Evolutionary conservation across 768 basidiomycete species (phyloP), one percentile per base, ranked within the genome.

Genomic region (Hygrocybe punicea): DNA sequence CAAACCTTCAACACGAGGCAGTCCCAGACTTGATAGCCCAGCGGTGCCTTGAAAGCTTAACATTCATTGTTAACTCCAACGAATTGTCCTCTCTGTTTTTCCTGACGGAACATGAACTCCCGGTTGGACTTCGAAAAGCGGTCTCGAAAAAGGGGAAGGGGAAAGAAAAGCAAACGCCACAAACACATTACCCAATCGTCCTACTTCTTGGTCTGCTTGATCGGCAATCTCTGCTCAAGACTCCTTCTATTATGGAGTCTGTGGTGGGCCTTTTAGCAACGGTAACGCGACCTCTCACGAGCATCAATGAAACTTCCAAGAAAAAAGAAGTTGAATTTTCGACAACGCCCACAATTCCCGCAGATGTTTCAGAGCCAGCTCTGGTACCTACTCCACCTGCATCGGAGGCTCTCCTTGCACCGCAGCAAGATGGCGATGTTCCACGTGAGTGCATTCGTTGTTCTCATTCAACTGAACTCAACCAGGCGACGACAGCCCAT

Each of bases 1-100:
- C 80, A 35, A 78, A 76, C 53, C 73, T 78, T 40, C 86, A 82
- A 68, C 83, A 84, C 34, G 95, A 98, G 63, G 83, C 87, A 29
- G 86, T 94, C 5, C 96, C 97, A 1, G 91, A 97, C 63, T 78
- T 99, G 42, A 87, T 98, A 54, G 93, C 93, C 13, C 94, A 98
- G 68, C 87, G 96, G 25, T 96, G 93, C 63, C 80, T 99, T 14
- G 97, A 99, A 67, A 91, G 90, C 2, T 76, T 99, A 65, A 85
- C 85, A 0, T 91, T 84, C 68, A 92, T 98, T 61, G 94, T 97
- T 69, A 82, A 78, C 56, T 79, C 85, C 21, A 98, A 97, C 68
- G 88, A 93, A 58, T 70, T 82, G 16, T 90, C 91, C 1, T 89
- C 94, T 1, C 72, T 92, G 16, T 98, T 95, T 81, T 98, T 99